phyloP scores from a whole-genome alignment of 345 rosid species.

The Alliaria petiolata region DNA sequence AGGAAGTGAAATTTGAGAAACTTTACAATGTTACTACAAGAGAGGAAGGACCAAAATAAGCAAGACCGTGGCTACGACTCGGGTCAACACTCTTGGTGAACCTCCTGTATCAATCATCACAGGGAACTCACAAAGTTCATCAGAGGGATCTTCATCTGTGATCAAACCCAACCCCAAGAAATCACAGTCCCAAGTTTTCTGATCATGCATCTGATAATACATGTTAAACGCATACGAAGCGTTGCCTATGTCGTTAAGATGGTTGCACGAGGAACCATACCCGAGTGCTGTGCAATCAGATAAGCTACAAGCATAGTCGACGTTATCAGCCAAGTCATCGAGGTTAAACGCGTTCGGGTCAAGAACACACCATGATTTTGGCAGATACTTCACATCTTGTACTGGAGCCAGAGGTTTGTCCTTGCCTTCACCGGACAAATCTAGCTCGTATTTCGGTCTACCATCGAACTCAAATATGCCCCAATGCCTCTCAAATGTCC shows the following conservation, averaged over 20 bases:
- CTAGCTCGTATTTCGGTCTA: conserved; percentile 55
- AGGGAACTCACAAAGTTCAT: conserved; percentile 58
- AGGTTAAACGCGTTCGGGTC: conserved; percentile 38
- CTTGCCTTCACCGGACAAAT: conserved; percentile 40
- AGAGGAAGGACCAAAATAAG: conserved; percentile 19
- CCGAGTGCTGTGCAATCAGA: conserved; percentile 80
- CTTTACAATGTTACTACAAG: not conserved
- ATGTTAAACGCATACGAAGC: conserved; percentile 83
- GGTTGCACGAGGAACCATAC: conserved; percentile 72
- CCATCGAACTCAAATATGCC: conserved; percentile 69
- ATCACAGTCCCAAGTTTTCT: conserved; percentile 63
- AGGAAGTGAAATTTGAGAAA: conserved; percentile 1
- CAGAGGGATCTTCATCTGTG: conserved; percentile 60
- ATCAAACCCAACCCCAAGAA: conserved; percentile 56
- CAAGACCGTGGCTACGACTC: conserved; percentile 4
- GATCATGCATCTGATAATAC: conserved; percentile 67
- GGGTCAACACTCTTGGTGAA: conserved; percentile 16
- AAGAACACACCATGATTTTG: conserved; percentile 61
- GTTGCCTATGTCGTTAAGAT: conserved; percentile 50
- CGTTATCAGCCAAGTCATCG: conserved; percentile 38
- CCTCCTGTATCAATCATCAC: conserved; percentile 48
- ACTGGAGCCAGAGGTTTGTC: conserved; percentile 45
- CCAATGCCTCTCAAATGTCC: conserved; percentile 74
- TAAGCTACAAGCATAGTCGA: conserved; percentile 63
- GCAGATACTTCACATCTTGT: conserved; percentile 52